These are phyloP conservation scores for Globisporangium spinosum DNA, from an alignment of 352 stramenopile species.

Conservation along the genomic window DNA sequence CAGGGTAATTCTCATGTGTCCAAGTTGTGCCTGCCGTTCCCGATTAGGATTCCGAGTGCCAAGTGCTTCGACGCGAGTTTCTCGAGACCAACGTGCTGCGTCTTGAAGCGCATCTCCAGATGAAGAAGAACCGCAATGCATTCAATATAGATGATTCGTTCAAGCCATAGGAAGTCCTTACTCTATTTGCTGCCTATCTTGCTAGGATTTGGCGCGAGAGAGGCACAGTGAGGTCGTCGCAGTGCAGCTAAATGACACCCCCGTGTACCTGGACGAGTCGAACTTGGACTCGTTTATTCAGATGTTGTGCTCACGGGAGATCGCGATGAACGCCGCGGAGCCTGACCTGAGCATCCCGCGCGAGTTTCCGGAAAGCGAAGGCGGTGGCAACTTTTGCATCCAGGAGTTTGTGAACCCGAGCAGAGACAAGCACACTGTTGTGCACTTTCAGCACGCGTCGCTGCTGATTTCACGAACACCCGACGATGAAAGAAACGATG, in stretches of 20 bases:
- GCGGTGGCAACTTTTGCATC: slow-evolving; percentile 26
- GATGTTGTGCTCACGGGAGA: slow-evolving; percentile 27
- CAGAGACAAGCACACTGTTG: neutral
- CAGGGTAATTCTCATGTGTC: neutral
- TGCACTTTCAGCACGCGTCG: slow-evolving; percentile 3
- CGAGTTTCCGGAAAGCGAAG: neutral
- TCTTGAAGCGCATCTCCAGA: slow-evolving; percentile 36
- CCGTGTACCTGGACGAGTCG: slow-evolving; percentile 19
- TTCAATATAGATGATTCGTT: no score
- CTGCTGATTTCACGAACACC: neutral
- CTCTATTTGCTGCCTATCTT: neutral
- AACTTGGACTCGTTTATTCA: slow-evolving; percentile 25
- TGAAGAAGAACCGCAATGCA: slow-evolving; percentile 1
- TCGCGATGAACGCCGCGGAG: slow-evolving; percentile 22
- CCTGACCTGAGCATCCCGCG: slow-evolving; percentile 23
- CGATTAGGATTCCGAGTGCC: slow-evolving; percentile 1
- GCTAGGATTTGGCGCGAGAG: slow-evolving; percentile 19
- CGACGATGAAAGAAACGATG: neutral
- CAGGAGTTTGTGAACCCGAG: slow-evolving; percentile 20
- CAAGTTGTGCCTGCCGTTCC: neutral
- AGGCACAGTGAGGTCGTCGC: slow-evolving; percentile 16
- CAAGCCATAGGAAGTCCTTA: no score
- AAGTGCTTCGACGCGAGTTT: slow-evolving; percentile 15
- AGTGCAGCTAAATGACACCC: slow-evolving; percentile 14
- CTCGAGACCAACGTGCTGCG: slow-evolving; percentile 35